A percentile compares a stretch with the other conserved stretches of the same genome.
Evolutionary conservation across 2,329 filamentous ascomycete species (phyloP).

Genomic region (Capronia coronata): DNA sequence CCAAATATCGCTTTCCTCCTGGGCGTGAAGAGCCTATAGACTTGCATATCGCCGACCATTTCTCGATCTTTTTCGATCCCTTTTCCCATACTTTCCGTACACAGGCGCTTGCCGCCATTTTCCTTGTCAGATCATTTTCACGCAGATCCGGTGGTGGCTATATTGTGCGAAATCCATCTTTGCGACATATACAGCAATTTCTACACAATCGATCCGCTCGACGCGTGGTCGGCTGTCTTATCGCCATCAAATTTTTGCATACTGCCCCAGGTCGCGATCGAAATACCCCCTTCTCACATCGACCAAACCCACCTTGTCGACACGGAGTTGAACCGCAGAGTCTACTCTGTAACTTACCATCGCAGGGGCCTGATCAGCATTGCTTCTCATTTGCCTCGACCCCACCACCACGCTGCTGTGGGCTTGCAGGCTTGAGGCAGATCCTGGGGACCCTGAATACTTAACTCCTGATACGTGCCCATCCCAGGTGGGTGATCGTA

Average conservation of each 20-base stretch:
- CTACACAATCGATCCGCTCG: slow-evolving; percentile 6
- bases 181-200: slow-evolving; percentile 10
- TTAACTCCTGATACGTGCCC: slow-evolving; percentile 6
- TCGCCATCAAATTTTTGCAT: slow-evolving; percentile 5
- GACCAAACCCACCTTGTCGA: not conserved
- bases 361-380: slow-evolving; percentile 2
- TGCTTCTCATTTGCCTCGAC: slow-evolving; percentile 7
- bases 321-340: too few species aligned
- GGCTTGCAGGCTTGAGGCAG: slow-evolving; percentile 10
- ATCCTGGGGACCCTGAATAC: slow-evolving; percentile 17
- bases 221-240: slow-evolving; percentile 10
- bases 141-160: slow-evolving; percentile 4
- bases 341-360: too few species aligned
- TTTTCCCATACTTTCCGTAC: slow-evolving; percentile 21
- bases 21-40: slow-evolving; percentile 23
- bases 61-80: slow-evolving; percentile 13
- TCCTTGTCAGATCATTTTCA: slow-evolving; percentile 9
- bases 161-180: slow-evolving; percentile 12
- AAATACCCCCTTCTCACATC: not conserved
- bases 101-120: slow-evolving; percentile 28
- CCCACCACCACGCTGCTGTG: slow-evolving; percentile 8
- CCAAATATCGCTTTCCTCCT: slow-evolving; percentile 13
- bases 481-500: slow-evolving; percentile 10
- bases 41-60: slow-evolving; percentile 12
- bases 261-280: slow-evolving; percentile 11